Evolutionary conservation across 78 protist species (phyloP), one percentile per base, ranked within the genome.

Genomic region (Dictyostelium intermedium): DNA sequence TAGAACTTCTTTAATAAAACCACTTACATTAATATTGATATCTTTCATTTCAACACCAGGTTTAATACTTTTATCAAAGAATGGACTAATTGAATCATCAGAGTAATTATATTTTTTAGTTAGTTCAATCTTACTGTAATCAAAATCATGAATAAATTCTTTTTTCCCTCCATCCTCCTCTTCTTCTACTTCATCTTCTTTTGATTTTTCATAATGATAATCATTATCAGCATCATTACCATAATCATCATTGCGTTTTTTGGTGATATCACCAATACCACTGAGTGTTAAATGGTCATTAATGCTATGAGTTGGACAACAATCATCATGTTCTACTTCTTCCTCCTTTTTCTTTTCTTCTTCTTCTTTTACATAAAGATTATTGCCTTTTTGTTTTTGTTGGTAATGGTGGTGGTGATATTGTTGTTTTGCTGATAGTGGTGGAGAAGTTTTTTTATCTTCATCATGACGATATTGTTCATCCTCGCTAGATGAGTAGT

Each of bases 71-170:
- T 9, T 45, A 86, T 86, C 84, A 39, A 86, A 86, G 66, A 27
- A 86, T 53, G 74, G 73, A 25, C 92, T 86, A 23, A 86, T 20
- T 56, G 11, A 5, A 16, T 60, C n/a, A 39, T 81, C 84, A 37
- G 41, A 63, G 6, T 43, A 34, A 34, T 72, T 72, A 34, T 72
- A 72, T 16, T 34, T 34, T 34, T 72, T 72, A 3, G 37, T 20
- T 13, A 72, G 34, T 34, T 72, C 79, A 6, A 72, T 72, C 32
- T 34, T 30, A 34, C 79, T 72, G 16, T 72, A 72, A 32, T 72
- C 79, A 14, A 18, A 34, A 6, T 30, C 37, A 72, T 72, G 79
- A 5, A 72, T 35, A 34, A 72, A 72, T 34, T 30, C 41, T 72
- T 72, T 35, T 34, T 72, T 45, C 16, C 34, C 79, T 32, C 32